phyloP scores from a whole-genome alignment of 1,284 basidiomycete species.

The Rhodofomes roseus region DNA sequence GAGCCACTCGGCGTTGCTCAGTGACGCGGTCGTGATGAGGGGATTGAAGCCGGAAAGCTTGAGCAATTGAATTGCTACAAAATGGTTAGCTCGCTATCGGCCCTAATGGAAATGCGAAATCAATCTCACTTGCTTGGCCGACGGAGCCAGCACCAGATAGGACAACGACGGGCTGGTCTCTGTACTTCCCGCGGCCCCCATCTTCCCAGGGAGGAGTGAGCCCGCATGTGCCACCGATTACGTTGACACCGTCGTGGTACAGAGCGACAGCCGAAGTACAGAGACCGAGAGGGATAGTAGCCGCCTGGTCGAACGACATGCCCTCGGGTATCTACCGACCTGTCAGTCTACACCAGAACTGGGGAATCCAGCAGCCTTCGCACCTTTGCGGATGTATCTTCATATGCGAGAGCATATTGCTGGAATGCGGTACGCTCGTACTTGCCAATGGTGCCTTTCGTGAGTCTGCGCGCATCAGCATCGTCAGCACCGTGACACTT shows the following conservation, averaged over 20 bases:
- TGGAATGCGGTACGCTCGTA: conserved; percentile 2
- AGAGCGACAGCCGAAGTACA: conserved; percentile 16
- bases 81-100: neutral
- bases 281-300: conserved; percentile 16
- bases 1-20: conserved; percentile 28
- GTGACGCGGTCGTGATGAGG: conserved; percentile 33
- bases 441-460: conserved; percentile 5
- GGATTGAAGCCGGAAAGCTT: conserved; percentile 32
- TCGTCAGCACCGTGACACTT: neutral
- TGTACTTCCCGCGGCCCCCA: conserved; percentile 24
- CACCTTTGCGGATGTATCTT: conserved; percentile 5
- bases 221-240: conserved; percentile 4
- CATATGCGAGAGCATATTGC: conserved; percentile 7
- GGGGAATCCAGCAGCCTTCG: neutral
- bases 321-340: conserved; percentile 14
- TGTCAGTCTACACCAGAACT: neutral
- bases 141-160: conserved; percentile 34
- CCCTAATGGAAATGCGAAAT: neutral
- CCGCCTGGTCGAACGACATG: conserved; percentile 18
- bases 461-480: neutral
- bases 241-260: conserved; percentile 8
- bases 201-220: conserved; percentile 18
- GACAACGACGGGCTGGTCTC: conserved; percentile 28
- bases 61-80: conserved; percentile 28
- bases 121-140: conserved; percentile 29